Conservation (phyloP, 2,329 filamentous ascomycete species). For the Dactylellina leptospora region DNA sequence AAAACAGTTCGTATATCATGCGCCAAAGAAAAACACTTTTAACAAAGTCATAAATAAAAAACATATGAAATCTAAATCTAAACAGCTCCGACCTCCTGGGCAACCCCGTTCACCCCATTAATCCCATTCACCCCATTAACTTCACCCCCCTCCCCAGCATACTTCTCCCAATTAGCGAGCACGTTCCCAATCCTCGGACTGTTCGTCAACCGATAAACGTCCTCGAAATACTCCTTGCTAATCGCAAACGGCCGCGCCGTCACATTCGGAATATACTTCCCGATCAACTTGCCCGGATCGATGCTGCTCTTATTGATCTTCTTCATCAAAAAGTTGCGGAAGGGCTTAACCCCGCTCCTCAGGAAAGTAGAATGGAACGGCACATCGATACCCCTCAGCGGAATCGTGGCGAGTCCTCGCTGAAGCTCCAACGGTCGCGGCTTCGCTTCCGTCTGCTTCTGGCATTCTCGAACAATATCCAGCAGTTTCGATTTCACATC, state of each 20-base stretch:
- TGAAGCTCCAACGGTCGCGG: conserved; percentile 86
- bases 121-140: conserved; percentile 47
- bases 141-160: conserved; percentile 59
- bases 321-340: conserved; percentile 97
- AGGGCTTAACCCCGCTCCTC: conserved; percentile 97
- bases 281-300: conserved; percentile 93
- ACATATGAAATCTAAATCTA: no score
- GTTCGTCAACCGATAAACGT: conserved; percentile 94
- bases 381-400: conserved; percentile 95
- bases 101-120: neutral
- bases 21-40: no score
- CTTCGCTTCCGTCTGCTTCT: conserved; percentile 86
- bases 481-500: conserved; percentile 89
- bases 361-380: conserved; percentile 99
- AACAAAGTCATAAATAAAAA: no score
- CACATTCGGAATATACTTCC: conserved; percentile 99
- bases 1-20: no score
- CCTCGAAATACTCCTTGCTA: conserved; percentile 99
- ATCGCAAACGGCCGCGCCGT: conserved; percentile 94
- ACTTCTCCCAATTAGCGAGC: conserved; percentile 86
- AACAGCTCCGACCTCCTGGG: conserved; percentile 7
- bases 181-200: conserved; percentile 78
- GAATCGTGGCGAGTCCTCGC: conserved; percentile 96
- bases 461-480: conserved; percentile 88
- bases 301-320: conserved; percentile 99